Conservation (phyloP, 2,329 filamentous ascomycete genomes). For the Talaromyces pinophilus region DNA sequence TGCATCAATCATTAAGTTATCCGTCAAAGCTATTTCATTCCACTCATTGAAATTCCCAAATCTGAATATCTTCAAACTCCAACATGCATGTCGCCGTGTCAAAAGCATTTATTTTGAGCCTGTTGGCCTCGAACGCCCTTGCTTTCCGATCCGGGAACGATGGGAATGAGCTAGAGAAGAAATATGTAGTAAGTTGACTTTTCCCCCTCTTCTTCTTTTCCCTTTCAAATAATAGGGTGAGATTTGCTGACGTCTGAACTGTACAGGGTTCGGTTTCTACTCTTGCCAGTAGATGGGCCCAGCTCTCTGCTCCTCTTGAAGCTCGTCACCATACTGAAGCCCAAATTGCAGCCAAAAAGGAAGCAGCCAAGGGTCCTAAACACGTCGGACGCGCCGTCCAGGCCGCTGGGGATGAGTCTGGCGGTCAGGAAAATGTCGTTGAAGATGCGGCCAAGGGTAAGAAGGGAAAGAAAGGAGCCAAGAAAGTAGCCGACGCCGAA, state of each 20-base stretch:
- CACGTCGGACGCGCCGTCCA: background rate
- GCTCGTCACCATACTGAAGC: conserved; percentile 13
- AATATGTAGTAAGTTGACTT: background rate
- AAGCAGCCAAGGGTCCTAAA: background rate
- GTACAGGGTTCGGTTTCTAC: conserved; percentile 2
- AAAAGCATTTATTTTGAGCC: background rate
- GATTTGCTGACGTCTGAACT: background rate
- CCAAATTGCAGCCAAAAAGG: conserved; percentile 3
- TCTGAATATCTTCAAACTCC: background rate
- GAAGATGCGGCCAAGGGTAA: background rate
- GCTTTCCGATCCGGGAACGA: background rate
- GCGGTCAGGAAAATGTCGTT: background rate
- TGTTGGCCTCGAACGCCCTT: background rate
- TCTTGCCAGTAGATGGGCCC: conserved; percentile 5
- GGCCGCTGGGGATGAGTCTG: background rate
- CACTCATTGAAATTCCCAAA: background rate
- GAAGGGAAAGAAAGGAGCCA: background rate
- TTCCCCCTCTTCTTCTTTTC: background rate
- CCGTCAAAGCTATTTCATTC: background rate
- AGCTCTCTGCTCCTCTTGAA: background rate
- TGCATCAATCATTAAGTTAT: background rate
- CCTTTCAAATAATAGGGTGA: background rate
- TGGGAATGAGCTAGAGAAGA: background rate
- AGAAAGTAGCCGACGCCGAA: background rate
- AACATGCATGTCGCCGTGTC: background rate